Percentiles rank a stretch among this genome's conserved stretches.
phyloP scores from a whole-genome alignment of 306 rosid species.

The Trifolium dubium region DNA sequence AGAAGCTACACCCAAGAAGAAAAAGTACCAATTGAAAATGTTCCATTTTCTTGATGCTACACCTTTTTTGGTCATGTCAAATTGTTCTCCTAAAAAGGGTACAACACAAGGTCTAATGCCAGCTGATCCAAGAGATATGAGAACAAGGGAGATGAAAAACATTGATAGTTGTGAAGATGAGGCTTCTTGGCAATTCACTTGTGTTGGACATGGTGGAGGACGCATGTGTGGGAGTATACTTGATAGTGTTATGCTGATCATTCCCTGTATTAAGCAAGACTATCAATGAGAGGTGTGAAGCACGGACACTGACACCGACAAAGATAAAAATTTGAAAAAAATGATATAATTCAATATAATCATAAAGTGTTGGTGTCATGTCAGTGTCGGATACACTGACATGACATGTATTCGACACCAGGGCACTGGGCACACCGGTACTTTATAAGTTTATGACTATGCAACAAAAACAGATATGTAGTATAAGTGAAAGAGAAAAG shows the following conservation, averaged over 20 bases:
- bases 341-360: no score
- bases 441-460: no score
- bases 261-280: conserved; percentile 50
- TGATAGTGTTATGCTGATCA: conserved; percentile 63
- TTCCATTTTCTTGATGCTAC: conserved; percentile 64
- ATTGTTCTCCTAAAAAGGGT: conserved; percentile 77
- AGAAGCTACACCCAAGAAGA: conserved; percentile 69
- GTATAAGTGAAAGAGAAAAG: neutral
- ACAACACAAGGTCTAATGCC: conserved; percentile 81
- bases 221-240: conserved; percentile 59
- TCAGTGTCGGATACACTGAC: no score
- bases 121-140: conserved; percentile 72
- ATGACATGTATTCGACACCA: no score
- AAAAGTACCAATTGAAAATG: conserved; percentile 77
- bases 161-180: conserved; percentile 51
- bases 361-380: no score
- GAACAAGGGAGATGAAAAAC: conserved; percentile 62
- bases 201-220: conserved; percentile 70
- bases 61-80: conserved; percentile 66
- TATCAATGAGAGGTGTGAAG: neutral
- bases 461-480: no score
- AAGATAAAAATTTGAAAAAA: no score
- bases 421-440: no score
- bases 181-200: conserved; percentile 69
- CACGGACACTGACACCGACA: no score